Percentiles rank a stretch among this genome's conserved stretches.
phyloP scores from a whole-genome alignment of 805 yeast species.

The Huiozyma naganishii region DNA sequence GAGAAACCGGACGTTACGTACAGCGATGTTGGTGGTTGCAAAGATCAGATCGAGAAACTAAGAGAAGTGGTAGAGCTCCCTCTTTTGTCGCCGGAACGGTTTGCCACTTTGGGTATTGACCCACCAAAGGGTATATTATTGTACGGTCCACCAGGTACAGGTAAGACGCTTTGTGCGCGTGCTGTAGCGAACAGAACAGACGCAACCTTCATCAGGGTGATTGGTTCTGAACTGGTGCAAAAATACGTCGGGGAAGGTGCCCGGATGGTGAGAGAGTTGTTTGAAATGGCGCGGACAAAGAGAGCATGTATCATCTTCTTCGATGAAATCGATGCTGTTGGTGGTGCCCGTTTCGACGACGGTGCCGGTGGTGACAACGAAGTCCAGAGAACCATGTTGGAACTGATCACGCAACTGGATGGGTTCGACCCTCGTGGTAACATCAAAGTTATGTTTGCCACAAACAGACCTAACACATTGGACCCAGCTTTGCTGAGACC shows the following conservation, averaged over 20 bases:
- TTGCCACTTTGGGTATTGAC: conserved; percentile 92
- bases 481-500: conserved; percentile 98
- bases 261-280: conserved; percentile 95
- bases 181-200: conserved; percentile 99
- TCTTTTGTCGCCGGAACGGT: conserved; percentile 87
- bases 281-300: conserved; percentile 98
- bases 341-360: conserved; percentile 99
- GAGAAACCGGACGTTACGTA: conserved; percentile 99
- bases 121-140: conserved; percentile 97
- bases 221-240: conserved; percentile 96
- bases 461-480: conserved; percentile 94
- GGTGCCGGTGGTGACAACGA: conserved; percentile 99
- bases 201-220: conserved; percentile 95
- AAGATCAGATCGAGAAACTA: conserved; percentile 93
- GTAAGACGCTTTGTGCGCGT: conserved; percentile 95
- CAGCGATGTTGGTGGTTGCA: conserved; percentile 97
- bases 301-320: conserved; percentile 96
- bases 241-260: conserved; percentile 99
- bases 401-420: conserved; percentile 91
- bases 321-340: conserved; percentile 98
- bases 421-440: conserved; percentile 99
- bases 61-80: conserved; percentile 96
- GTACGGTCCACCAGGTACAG: conserved; percentile 99
- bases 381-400: conserved; percentile 98
- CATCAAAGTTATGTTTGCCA: conserved; percentile 98